Evolutionary conservation across 192 early-diverging fungal genomes (phyloP), one percentile per base, ranked within the genome.

Genomic region (Coemansia sp.): DNA sequence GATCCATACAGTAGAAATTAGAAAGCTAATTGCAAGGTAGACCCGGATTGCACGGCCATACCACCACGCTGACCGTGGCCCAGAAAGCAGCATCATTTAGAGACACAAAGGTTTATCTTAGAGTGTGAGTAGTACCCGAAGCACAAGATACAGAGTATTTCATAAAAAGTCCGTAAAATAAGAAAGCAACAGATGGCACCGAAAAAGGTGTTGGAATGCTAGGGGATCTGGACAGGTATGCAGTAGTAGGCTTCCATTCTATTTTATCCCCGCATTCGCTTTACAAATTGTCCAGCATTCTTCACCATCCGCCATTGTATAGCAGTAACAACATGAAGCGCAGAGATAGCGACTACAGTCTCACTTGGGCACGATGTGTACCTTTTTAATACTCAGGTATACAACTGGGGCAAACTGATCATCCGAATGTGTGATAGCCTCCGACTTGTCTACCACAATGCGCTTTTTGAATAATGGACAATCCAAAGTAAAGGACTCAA

Each of bases 401-500:
- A 88, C 85, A 0, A 97, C 94, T 26, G 87, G 85, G 8, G 93
- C 93, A 66, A 89, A 85, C 0, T 85, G 86, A 62, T 94, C 92
- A 28, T 94, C 88, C 1, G 89, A 91, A 69, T 97, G 94, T 16
- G 86, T 76, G 9, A 95, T 74, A 0, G 76, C 78, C 58, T 93
- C 85, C 0, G 82, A 80, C 56, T 93, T 88, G 28, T 92, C 89
- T 18, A 84, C 57, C 4, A 92, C 82, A 59, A 99, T 89, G 8
- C 90, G 83, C 54, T 86, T 89, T 49, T 88, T 88, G 67, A 95
- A 99, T 25, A 99, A 62, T 3, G 96, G 96, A 60, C 90, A 94
- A 63, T 99, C 94, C 34, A 97, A 67, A 0, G 93, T 94, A 55
- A 97, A 84, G 5, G 95, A 92, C 66, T 99, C 97, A 67, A 90